Percentiles rank a stretch among this genome's conserved stretches.
These are phyloP conservation scores for Knoxdaviesia proteae DNA, from an alignment of 2,329 filamentous ascomycete genomes.

Conservation along the genomic window DNA sequence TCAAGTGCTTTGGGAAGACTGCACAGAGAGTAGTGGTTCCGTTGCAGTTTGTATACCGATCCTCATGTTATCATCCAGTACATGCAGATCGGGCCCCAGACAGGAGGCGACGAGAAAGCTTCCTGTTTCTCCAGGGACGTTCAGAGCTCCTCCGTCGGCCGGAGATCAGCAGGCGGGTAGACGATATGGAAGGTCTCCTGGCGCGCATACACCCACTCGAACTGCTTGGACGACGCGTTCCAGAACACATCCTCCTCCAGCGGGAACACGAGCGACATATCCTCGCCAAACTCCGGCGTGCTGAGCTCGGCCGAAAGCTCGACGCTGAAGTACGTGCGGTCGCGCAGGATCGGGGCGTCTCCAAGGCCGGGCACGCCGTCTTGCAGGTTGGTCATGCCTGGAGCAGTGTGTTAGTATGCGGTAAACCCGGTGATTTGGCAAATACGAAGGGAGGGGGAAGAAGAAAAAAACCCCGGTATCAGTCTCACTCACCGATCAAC, in stretches of 20 bases:
- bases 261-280: slow-evolving; percentile 20
- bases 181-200: slow-evolving; percentile 23
- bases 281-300: slow-evolving; percentile 19
- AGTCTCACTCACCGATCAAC: slow-evolving; percentile 17
- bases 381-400: slow-evolving; percentile 29
- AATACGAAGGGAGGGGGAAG: not conserved
- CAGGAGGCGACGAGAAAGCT: no score
- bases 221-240: slow-evolving; percentile 14
- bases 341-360: slow-evolving; percentile 19
- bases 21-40: no score
- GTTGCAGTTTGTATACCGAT: no score
- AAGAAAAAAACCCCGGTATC: not conserved
- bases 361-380: slow-evolving; percentile 23
- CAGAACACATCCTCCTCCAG: slow-evolving; percentile 29
- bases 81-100: no score
- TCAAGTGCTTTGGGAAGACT: no score
- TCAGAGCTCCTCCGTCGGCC: not conserved
- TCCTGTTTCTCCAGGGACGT: no score
- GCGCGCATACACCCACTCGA: slow-evolving; percentile 27
- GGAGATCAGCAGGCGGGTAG: slow-evolving; percentile 2
- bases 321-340: slow-evolving; percentile 26
- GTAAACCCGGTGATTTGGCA: no score
- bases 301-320: slow-evolving; percentile 26
- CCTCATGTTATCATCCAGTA: no score
- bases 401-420: no score